phyloP scores from a whole-genome alignment of 345 rosid genomes.

The Murraya koenigii region DNA sequence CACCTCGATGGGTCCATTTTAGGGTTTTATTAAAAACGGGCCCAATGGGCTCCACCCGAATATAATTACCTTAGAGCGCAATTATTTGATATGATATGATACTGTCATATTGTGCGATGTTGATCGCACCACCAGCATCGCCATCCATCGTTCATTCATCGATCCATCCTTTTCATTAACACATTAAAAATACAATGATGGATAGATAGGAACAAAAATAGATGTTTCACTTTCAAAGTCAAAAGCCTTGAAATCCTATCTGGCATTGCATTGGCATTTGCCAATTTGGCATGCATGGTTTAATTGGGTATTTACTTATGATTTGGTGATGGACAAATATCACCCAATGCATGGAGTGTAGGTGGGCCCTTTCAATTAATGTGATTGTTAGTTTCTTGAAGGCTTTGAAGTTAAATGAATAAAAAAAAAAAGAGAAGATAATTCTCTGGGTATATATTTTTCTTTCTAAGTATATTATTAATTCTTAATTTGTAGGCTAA shows the following conservation, averaged over 20 bases:
- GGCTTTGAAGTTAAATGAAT: no score
- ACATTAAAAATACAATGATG: not conserved
- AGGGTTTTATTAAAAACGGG: conserved; percentile 7
- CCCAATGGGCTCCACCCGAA: conserved; percentile 20
- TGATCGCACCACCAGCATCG: not conserved
- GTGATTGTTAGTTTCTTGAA: not conserved
- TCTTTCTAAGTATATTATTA: no score
- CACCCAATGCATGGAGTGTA: not conserved
- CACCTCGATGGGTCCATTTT: conserved; percentile 14
- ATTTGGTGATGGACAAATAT: not conserved
- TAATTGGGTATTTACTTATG: not conserved
- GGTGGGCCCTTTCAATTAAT: not conserved
- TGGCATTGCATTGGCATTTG: not conserved
- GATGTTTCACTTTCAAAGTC: conserved; percentile 16
- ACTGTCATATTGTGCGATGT: not conserved
- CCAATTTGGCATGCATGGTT: not conserved
- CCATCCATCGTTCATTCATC: not conserved
- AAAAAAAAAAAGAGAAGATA: no score
- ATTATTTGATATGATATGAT: conserved; percentile 30
- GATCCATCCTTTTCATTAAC: not conserved
- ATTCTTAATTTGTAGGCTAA: no score
- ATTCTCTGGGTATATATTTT: no score
- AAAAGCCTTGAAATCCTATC: not conserved
- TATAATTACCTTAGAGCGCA: conserved; percentile 18
- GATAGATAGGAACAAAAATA: conserved; percentile 12